Percentiles rank a stretch among this genome's conserved stretches.
phyloP scores from a whole-genome alignment of 2,329 filamentous ascomycete species.

The Dactylellina sp. region DNA sequence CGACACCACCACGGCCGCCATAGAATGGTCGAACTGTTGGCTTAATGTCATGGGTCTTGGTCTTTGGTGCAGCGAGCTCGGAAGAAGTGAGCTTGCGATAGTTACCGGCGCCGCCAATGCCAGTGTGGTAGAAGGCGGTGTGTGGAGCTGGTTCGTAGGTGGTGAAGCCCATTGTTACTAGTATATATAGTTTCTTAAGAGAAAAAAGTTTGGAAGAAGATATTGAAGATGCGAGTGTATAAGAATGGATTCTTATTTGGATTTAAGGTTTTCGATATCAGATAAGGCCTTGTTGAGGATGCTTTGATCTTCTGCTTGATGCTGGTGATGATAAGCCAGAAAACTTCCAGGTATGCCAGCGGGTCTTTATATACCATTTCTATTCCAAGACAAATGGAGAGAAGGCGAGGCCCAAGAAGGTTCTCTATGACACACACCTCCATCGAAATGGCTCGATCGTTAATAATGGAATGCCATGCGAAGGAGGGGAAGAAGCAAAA shows the following conservation, averaged over 20 bases:
- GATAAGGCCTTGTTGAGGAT: constrained; percentile 37
- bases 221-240: too few species aligned
- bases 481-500: constrained; percentile 43
- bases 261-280: constrained; percentile 35
- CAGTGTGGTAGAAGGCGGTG: constrained; percentile 66
- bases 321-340: constrained; percentile 55
- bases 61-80: constrained; percentile 67
- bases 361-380: constrained; percentile 55
- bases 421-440: constrained; percentile 54
- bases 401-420: constrained; percentile 31
- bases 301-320: constrained; percentile 38
- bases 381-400: constrained; percentile 34
- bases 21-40: constrained; percentile 70
- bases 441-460: constrained; percentile 48
- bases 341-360: constrained; percentile 33
- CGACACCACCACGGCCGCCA: constrained; percentile 75
- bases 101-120: constrained; percentile 70
- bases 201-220: constrained; percentile 7
- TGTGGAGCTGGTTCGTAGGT: constrained; percentile 68
- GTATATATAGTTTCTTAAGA: constrained; percentile 46
- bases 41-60: constrained; percentile 64
- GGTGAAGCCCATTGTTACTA: constrained; percentile 64
- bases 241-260: constrained; percentile 12
- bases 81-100: constrained; percentile 68
- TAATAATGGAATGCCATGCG: constrained; percentile 52